Base-by-base conservation (phyloP, 2,329 filamentous ascomycete genomes). In the Nigrospora sphaerica region DNA sequence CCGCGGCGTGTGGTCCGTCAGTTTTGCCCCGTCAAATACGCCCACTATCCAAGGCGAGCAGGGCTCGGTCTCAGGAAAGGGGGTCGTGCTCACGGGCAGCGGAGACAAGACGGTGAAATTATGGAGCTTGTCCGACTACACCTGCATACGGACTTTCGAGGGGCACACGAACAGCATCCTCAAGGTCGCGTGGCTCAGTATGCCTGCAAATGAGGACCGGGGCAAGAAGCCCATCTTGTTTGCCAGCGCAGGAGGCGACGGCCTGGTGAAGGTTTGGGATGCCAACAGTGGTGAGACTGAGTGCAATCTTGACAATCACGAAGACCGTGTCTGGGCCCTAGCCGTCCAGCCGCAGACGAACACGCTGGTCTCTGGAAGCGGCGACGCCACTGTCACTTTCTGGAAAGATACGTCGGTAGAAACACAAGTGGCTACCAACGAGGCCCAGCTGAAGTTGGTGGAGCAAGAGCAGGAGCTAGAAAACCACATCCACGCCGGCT, bases 101-200 rank as follows among this genome's bases (percentile, higher is more conserved):
- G 93, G 92, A 59, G 93, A 98, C 66, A 96, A 96, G 69, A 97
- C 89, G 0, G 80, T 97, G 59, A 95, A 95, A 64, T 77, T 98
- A 11, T 98, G 95, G 95, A 96, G 81, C 62, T 72, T 98, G 51
- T 78, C 85, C 2, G 91, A 95, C 66, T 98, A 96, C 67, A 88
- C 83, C 54, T 98, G 93, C 66, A 72, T 98, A 39, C 77, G 92
- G 47, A 97, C 93, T 0, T 93, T 97, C 46, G 95, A 98, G 66
- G 93, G 93, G 0, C 93, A 98, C 65, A 92, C 90, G 6, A 95
- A 97, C 69, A 95, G 88, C 57, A 87, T 98, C 3, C 73, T 98
- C 32, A 97, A 97, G 67, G 87, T 95, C 3, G 79, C 87, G 4
- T 98, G 93, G 93, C 74, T 98, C 5, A 78, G 75, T 40, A 64